phyloP scores from a whole-genome alignment of 2,329 filamentous ascomycete species.

The Cyphellophora attinorum region DNA sequence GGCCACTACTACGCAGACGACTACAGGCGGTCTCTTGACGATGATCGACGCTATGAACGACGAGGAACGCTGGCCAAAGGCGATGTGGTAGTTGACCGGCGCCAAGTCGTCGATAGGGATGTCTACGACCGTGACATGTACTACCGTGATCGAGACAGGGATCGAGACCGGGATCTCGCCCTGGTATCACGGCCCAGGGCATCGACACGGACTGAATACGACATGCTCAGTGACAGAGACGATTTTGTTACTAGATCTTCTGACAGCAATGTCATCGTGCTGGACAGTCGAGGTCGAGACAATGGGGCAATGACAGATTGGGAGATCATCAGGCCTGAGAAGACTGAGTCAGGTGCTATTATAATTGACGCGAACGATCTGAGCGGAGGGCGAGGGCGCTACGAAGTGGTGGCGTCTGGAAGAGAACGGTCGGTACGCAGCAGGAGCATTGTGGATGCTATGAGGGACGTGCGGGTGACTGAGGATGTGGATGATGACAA shows the following conservation, averaged over 20 bases:
- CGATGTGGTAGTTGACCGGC: neutral
- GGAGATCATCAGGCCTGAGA: conserved; percentile 12
- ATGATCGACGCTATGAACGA: too few relatives aligned
- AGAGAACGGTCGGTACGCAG: conserved; percentile 3
- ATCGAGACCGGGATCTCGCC: neutral
- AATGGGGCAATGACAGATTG: conserved; percentile 9
- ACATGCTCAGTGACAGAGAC: conserved; percentile 10
- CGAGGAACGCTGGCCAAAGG: neutral
- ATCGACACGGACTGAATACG: conserved; percentile 11
- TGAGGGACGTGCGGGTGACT: conserved; percentile 11
- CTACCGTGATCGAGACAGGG: conserved; percentile 4
- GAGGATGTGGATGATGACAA: conserved; percentile 13
- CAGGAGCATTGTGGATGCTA: conserved; percentile 1
- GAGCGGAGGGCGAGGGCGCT: neutral
- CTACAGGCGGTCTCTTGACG: conserved; percentile 6
- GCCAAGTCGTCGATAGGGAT: conserved; percentile 7
- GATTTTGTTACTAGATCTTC: conserved; percentile 12
- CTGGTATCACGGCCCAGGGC: neutral
- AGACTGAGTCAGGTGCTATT: conserved; percentile 10
- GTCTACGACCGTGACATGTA: conserved; percentile 9
- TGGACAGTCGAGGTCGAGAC: conserved; percentile 7
- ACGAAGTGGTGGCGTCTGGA: conserved; percentile 6
- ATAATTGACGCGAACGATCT: conserved; percentile 3
- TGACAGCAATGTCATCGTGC: conserved; percentile 8
- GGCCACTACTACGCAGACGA: conserved; percentile 2